These are phyloP conservation scores for Monosiga brevicollis DNA, from an alignment of 78 protist species.

Conservation along the genomic window DNA sequence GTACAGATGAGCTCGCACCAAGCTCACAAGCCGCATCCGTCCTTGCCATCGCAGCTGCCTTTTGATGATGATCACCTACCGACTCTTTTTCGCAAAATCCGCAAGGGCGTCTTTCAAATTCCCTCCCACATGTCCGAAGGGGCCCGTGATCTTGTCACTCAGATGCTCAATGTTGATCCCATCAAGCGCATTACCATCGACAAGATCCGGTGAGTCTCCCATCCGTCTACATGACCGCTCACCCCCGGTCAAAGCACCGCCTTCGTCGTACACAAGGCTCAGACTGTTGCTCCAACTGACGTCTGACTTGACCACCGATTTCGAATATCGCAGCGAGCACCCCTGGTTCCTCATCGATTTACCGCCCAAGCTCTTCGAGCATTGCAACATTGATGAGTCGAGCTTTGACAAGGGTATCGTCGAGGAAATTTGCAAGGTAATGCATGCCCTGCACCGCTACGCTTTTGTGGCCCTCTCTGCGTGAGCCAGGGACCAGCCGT, in stretches of 20 bases:
- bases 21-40: background rate
- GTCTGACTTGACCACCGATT: too few relatives aligned
- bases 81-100: slow-evolving; percentile 84
- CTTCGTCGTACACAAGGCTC: too few relatives aligned
- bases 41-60: slow-evolving; percentile 60
- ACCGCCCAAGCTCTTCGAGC: slow-evolving; percentile 48
- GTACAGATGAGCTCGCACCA: background rate
- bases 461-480: background rate
- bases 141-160: slow-evolving; percentile 72
- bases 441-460: background rate
- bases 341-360: slow-evolving; percentile 74
- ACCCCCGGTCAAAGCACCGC: background rate
- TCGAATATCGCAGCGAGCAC: slow-evolving; percentile 50
- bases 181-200: slow-evolving; percentile 77
- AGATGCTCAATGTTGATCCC: slow-evolving; percentile 92
- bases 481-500: background rate
- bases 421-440: background rate
- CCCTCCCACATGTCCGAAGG: slow-evolving; percentile 67
- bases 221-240: background rate
- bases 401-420: background rate
- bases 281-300: too few relatives aligned
- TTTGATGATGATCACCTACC: slow-evolving; percentile 97
- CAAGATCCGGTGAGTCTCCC: slow-evolving; percentile 46
- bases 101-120: slow-evolving; percentile 69
- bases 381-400: too few relatives aligned